A percentile compares a stretch with the other conserved stretches of the same genome.
These are phyloP conservation scores for Sabuloglossum arenarium DNA, from an alignment of 495 filamentous ascomycete species.

Conservation along the genomic window DNA sequence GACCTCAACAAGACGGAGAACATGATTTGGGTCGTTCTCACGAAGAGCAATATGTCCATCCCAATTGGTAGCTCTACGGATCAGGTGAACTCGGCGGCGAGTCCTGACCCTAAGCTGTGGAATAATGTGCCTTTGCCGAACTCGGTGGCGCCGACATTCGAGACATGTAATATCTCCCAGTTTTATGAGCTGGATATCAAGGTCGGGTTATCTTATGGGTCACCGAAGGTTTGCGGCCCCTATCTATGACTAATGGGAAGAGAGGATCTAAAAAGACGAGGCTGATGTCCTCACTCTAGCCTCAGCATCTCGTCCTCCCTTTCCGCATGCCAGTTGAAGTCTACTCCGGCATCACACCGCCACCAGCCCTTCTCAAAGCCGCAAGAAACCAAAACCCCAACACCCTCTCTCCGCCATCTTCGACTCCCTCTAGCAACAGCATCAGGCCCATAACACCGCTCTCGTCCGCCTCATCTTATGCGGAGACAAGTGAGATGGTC, in stretches of 20 bases:
- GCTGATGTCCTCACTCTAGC: constrained; percentile 20
- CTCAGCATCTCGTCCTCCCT: constrained; percentile 52
- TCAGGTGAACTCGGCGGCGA: constrained; percentile 38
- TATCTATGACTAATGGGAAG: background rate
- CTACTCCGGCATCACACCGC: constrained; percentile 81
- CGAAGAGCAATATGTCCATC: constrained; percentile 43
- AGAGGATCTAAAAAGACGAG: background rate
- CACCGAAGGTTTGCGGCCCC: constrained; percentile 25
- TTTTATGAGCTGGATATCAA: constrained; percentile 66
- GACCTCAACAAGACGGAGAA: constrained; percentile 42
- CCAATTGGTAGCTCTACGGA: constrained; percentile 36
- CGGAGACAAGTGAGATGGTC: background rate
- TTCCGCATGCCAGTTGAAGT: constrained; percentile 60
- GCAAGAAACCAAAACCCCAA: constrained; percentile 11
- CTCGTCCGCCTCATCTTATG: background rate
- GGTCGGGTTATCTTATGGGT: constrained; percentile 47
- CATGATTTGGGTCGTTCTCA: constrained; percentile 46
- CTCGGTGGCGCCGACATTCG: constrained; percentile 66
- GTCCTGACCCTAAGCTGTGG: constrained; percentile 51
- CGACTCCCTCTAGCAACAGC: background rate
- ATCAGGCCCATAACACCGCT: background rate
- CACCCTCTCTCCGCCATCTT: background rate
- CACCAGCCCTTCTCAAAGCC: constrained; percentile 48
- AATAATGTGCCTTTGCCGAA: constrained; percentile 46
- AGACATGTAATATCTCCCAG: constrained; percentile 71